These are phyloP conservation scores for Tephrocybe sp. DNA, from an alignment of 768 basidiomycete species.

Conservation along the genomic window DNA sequence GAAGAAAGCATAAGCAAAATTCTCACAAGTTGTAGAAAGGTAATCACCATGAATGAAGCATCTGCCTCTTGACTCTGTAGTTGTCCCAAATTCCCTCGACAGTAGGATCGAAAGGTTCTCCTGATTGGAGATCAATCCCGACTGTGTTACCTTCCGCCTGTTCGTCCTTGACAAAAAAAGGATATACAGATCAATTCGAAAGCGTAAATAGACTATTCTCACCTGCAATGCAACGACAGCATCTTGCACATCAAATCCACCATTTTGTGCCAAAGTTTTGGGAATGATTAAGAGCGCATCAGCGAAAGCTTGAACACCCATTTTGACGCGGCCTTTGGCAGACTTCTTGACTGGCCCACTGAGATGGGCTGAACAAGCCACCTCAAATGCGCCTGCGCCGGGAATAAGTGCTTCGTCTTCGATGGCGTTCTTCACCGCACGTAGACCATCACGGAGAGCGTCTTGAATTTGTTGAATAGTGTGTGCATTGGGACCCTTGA, in stretches of 20 bases:
- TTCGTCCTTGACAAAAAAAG: conserved; percentile 87
- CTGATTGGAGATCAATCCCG: conserved; percentile 88
- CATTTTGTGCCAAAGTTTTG: conserved; percentile 94
- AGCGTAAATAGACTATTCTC: conserved; percentile 4
- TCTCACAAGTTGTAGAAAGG: neutral
- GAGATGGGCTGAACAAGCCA: conserved; percentile 86
- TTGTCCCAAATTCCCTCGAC: conserved; percentile 98
- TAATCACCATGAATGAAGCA: conserved; percentile 90
- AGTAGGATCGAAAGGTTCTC: conserved; percentile 95
- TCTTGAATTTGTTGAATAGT: conserved; percentile 97
- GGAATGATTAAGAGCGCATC: conserved; percentile 94
- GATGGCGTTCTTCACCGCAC: conserved; percentile 94
- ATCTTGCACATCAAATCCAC: conserved; percentile 96
- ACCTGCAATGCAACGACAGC: conserved; percentile 89
- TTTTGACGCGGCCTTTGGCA: conserved; percentile 92
- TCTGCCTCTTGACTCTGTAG: conserved; percentile 97
- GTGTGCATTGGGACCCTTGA: conserved; percentile 97
- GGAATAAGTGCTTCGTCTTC: conserved; percentile 89
- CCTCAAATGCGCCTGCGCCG: conserved; percentile 97
- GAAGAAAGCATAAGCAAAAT: conserved; percentile 23
- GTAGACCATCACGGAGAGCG: conserved; percentile 94
- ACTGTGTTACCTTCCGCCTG: conserved; percentile 91
- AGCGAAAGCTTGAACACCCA: conserved; percentile 96
- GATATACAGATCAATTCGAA: neutral
- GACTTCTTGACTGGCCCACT: conserved; percentile 73